These are phyloP conservation scores for Candida pseudofarinosa DNA, from an alignment of 805 yeast species.

Conservation along the genomic window DNA sequence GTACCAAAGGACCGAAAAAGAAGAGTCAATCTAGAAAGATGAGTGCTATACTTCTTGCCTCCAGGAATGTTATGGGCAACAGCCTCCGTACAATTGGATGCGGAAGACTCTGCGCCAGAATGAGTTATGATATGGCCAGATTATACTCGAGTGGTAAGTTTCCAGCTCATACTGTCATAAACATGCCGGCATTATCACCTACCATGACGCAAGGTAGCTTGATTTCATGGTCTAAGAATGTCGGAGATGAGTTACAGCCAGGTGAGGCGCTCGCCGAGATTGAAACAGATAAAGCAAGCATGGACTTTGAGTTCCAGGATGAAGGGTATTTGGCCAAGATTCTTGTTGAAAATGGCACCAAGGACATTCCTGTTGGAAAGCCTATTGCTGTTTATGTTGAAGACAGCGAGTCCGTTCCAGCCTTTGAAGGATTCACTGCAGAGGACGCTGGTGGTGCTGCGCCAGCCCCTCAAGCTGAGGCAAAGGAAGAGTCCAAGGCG, in stretches of 20 bases:
- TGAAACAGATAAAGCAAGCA: slow-evolving; percentile 96
- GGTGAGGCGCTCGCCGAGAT: slow-evolving; percentile 96
- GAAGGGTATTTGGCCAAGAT: slow-evolving; percentile 91
- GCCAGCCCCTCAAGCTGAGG: slow-evolving; percentile 36
- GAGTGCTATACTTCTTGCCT: slow-evolving; percentile 36
- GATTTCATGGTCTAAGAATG: slow-evolving; percentile 83
- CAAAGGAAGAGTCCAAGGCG: slow-evolving; percentile 28
- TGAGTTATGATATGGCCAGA: slow-evolving; percentile 31
- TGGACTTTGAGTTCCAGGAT: slow-evolving; percentile 98
- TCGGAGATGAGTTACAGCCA: slow-evolving; percentile 83
- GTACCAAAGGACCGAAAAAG: not conserved
- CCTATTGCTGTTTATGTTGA: slow-evolving; percentile 98
- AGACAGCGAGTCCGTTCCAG: slow-evolving; percentile 75
- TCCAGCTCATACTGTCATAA: slow-evolving; percentile 83
- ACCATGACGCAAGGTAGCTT: slow-evolving; percentile 97
- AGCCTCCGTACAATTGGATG: slow-evolving; percentile 14
- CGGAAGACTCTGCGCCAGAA: slow-evolving; percentile 13
- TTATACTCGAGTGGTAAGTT: slow-evolving; percentile 46
- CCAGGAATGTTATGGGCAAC: slow-evolving; percentile 24
- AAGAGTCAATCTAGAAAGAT: slow-evolving; percentile 9
- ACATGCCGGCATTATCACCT: slow-evolving; percentile 99
- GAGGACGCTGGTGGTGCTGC: slow-evolving; percentile 67
- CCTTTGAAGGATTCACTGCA: slow-evolving; percentile 80
- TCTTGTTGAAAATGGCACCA: slow-evolving; percentile 75
- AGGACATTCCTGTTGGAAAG: slow-evolving; percentile 88